Evolutionary conservation across 352 stramenopile species (phyloP), one percentile per base, ranked within the genome.

Genomic region (Pythium plurisporium): DNA sequence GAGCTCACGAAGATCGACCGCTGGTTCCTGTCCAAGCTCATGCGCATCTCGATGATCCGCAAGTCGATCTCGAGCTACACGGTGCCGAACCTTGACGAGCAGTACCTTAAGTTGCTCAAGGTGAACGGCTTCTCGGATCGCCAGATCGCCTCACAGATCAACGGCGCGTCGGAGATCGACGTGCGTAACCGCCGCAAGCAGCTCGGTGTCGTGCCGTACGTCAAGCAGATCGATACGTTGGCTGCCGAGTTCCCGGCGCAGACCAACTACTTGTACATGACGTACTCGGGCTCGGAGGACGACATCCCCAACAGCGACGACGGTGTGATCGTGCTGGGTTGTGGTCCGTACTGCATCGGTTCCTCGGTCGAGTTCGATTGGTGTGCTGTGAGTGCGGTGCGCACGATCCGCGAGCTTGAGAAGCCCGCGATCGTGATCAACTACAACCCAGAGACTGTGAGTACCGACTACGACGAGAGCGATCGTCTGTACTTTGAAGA

Each of bases 221-320:
- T 98, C n/a, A 99, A 99, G 81, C 97, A 99, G 74, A 98, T 99
- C 64, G 97, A 99, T 79, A 99, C 97, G 12, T 74, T 99, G 9
- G 96, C 96, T 26, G 97, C 96, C 25, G 97, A 99, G 79, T 99
- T 98, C 80, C 96, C 96, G 12, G 96, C 96, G 12, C 82, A 97
- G 62, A 99, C 97, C 46, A 99, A 99, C 76, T 99, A 99, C 77
- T 69, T 99, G 43, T 99, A 99, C 86, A 98, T 98, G 86, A 99
- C 97, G 38, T 99, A 99, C 80, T 89, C 79, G 38, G 97, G 96
- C 40, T 84, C 88, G 59, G 84, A 98, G 57, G 82, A 99, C 74
- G 96, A 99, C 72, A 83, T 99, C 34, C 73, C 69, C 22, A 72
- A 72, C 42, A 74, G 86, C 40, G 73, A 91, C 33, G 69, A 90